Base-by-base conservation (phyloP, 73 alveolate genomes). In the Stentor roeselii region DNA sequence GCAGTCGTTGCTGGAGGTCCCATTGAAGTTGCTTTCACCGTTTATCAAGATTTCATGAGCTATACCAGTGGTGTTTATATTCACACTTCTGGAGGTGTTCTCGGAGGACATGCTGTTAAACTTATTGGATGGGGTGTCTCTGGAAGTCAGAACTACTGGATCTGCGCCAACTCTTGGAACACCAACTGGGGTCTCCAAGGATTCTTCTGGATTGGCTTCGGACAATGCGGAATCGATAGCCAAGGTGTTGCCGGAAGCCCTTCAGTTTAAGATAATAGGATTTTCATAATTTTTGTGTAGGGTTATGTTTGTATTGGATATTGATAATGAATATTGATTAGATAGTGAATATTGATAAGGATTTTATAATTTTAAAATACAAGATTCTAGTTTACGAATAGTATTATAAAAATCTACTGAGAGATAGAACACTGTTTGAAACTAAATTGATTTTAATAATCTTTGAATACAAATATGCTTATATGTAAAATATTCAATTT, bases 91-190 rank as follows among this genome's bases (percentile, higher is more conserved):
- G 96, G 98, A 3, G 87, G 32, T 14, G 75, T 42, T 42, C 90
- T 86, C 30, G 99, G 99, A 11, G 95, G 87, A 1, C 98, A 95
- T 82, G 97, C 98, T 60, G 92, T 95, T 36, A 93, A 86, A 59
- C 78, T 93, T 31, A 82, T 93, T 35, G 98, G 99, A 6, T 95
- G 94, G 94, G 98, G 98, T 76, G 91, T 60, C 6, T 92, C 90
- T 78, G 75, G 85, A 31, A 88, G 92, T 11, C 82, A 86, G 59
- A 78, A 88, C 82, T 96, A 96, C 92, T 96, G 99, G 99, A 85
- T 92, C 34, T 83, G 87, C 58, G 97, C 93, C 58, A 95, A 95
- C 86, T 90, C 97, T 3, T 93, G 98, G 99, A 88, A 91, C 32
- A 75, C 87, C 1, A 84, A 60, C 36, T 96, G 99, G 99, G 98